phyloP scores from a whole-genome alignment of 1,284 basidiomycete genomes.

The Malassezia psittaci region DNA sequence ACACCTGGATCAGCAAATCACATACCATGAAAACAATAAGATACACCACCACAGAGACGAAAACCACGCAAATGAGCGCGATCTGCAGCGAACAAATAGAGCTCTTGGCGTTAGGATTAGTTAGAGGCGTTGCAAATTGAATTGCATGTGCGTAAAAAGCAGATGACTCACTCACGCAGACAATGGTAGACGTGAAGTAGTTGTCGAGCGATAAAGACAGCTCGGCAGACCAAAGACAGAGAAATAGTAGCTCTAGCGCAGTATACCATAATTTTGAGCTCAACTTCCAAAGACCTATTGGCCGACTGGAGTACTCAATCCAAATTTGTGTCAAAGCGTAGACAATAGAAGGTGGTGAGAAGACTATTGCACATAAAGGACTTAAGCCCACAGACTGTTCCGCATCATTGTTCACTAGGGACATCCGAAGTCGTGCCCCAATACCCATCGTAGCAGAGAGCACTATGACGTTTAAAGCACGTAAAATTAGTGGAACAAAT shows the following conservation, averaged over 20 bases:
- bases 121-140: conserved; percentile 47
- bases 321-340: conserved; percentile 59
- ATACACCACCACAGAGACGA: conserved; percentile 50
- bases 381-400: conserved; percentile 66
- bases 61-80: conserved; percentile 50
- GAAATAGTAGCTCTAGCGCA: conserved; percentile 60
- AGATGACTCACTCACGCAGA: conserved; percentile 52
- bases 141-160: conserved; percentile 55
- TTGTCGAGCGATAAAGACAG: conserved; percentile 79
- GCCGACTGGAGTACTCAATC: conserved; percentile 74
- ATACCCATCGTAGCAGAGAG: conserved; percentile 69
- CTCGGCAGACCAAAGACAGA: conserved; percentile 82
- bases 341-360: conserved; percentile 68
- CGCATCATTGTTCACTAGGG: conserved; percentile 54
- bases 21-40: conserved; percentile 37
- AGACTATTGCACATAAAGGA: conserved; percentile 74
- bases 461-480: conserved; percentile 70
- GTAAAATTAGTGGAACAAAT: conserved; percentile 59
- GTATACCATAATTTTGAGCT: conserved; percentile 41
- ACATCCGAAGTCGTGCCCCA: conserved; percentile 62
- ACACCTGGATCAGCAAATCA: conserved; percentile 8
- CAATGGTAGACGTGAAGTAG: conserved; percentile 73
- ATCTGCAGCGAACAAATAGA: conserved; percentile 54
- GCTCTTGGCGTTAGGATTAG: conserved; percentile 47
- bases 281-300: conserved; percentile 70